Base-by-base conservation (phyloP, 345 rosid species). In the Gossypium thurberi region DNA sequence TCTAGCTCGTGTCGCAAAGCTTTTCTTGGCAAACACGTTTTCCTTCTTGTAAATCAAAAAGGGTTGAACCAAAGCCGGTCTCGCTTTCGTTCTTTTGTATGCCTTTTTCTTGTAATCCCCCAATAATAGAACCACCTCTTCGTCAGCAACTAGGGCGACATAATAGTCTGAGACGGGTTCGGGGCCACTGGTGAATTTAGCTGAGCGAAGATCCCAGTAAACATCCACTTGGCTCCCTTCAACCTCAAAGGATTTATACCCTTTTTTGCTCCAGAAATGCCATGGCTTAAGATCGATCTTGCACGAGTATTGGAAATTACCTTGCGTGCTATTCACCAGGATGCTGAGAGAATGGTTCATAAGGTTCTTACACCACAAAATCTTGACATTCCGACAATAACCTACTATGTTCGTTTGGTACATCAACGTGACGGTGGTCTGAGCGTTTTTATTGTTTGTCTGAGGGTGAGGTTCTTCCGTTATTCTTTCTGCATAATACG, bases 71-170 rank as follows among this genome's bases (percentile, higher is more conserved):
- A 90, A 71, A 6, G 97, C 92, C 0, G 99, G 97, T 74, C 94
- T 85, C 13, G 96, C 84, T 70, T 90, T 91, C 0, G 98, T 89
- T 77, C 90, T 78, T 80, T 88, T 96, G 82, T 88, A 96, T 2
- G 97, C 93, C 61, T 93, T 96, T 44, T 90, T 89, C 86, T 87
- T 91, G 79, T 77, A 67, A 78, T 96, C 97, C 43, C 99, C 99
- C 77, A 96, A 28, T 65, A 93, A 63, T 51, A 96, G 77, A 18
- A 87, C 93, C 48, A 96, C 93, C 81, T 96, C 99, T 61, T 91
- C 97, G 8, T 93, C 91, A 3, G 92, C 87, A 67, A 96, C 93
- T 53, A 93, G 20, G 12, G 93, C 98, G 0, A 96, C 94, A 6
- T 88, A 96, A 66, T 86, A 96, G 12, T 93, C 98, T 1, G 90